Conservation (phyloP, 2,329 filamentous ascomycete genomes). For the Diplodia scrobiculata region DNA sequence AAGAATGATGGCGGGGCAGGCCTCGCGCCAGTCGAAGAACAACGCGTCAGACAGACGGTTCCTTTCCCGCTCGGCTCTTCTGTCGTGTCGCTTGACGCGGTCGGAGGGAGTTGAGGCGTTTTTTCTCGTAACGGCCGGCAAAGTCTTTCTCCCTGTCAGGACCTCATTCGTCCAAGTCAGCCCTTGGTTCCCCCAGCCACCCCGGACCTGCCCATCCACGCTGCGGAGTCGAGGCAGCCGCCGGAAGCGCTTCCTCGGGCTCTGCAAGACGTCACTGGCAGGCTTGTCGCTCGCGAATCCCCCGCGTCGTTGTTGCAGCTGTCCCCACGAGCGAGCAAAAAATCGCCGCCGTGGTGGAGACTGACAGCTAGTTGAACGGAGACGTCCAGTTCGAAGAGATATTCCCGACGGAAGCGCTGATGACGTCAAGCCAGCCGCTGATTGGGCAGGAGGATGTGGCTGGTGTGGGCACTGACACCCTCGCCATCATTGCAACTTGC, state of each 20-base stretch:
- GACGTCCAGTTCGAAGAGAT: background rate
- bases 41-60: background rate
- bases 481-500: too few species aligned
- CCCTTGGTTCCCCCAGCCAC: background rate
- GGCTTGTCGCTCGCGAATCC: background rate
- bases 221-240: background rate
- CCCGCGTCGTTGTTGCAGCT: background rate
- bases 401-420: background rate
- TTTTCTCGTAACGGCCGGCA: too few species aligned
- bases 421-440: background rate
- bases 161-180: background rate
- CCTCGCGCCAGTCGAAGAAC: background rate
- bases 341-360: too few species aligned
- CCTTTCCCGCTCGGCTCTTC: background rate
- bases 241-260: background rate
- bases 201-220: background rate
- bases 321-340: background rate
- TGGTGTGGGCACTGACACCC: background rate
- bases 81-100: background rate
- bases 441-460: background rate
- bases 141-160: background rate
- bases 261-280: background rate
- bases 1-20: background rate
- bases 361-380: background rate
- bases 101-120: background rate